Percentiles rank a stretch among this genome's conserved stretches.
phyloP scores from a whole-genome alignment of 2,329 filamentous ascomycete genomes.

The Alternaria arborescens region DNA sequence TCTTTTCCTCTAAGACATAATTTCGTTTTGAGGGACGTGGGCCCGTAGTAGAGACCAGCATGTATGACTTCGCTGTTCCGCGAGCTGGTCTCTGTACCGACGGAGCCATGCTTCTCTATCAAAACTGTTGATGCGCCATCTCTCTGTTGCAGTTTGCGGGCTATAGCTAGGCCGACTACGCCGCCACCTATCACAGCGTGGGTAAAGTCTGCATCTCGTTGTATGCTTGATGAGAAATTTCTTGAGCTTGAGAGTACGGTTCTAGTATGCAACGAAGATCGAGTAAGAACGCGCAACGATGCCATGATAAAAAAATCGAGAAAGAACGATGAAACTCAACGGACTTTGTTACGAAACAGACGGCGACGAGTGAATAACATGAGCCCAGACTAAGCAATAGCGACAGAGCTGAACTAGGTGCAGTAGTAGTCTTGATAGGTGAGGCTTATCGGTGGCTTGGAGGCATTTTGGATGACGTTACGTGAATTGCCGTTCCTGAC shows the following conservation, averaged over 20 bases:
- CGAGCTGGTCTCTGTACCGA: constrained; percentile 86
- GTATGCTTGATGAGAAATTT: constrained; percentile 39
- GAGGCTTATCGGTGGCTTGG: constrained; percentile 9
- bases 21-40: constrained; percentile 76
- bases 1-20: constrained; percentile 82
- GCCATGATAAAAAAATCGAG: constrained; percentile 19
- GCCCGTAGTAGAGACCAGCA: constrained; percentile 90
- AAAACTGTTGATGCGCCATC: constrained; percentile 73
- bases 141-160: constrained; percentile 72
- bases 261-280: not conserved
- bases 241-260: not conserved
- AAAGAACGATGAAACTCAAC: not conserved
- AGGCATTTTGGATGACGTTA: constrained; percentile 14
- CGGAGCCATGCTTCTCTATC: constrained; percentile 77
- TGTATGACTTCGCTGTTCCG: constrained; percentile 97
- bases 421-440: not conserved
- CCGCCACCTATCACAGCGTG: constrained; percentile 74
- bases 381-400: not conserved
- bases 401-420: not conserved
- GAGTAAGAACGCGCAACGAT: constrained; percentile 15
- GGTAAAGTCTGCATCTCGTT: constrained; percentile 65
- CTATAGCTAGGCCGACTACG: constrained; percentile 82
- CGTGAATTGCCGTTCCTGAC: constrained; percentile 14
- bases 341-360: not conserved
- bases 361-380: not conserved